A percentile compares a stretch with the other conserved stretches of the same genome.
phyloP scores from a whole-genome alignment of 164 flowering plant species.

The Vitis riparia region DNA sequence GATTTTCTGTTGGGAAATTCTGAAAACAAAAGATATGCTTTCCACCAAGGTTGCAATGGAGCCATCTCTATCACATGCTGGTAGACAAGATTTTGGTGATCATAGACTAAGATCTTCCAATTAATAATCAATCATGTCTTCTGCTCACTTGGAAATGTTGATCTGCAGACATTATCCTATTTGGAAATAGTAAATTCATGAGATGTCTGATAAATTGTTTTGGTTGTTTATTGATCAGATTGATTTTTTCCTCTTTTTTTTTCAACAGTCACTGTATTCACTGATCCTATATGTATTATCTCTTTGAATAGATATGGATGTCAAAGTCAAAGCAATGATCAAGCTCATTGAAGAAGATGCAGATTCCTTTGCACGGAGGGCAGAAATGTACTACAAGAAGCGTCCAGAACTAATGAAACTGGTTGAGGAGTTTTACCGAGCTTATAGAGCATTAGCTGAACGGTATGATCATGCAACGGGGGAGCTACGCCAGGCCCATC shows the following conservation, averaged over 20 bases:
- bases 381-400: slow-evolving; percentile 96
- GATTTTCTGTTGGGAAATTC: too few relatives aligned
- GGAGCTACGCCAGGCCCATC: slow-evolving; percentile 86
- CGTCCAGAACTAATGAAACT: slow-evolving; percentile 93
- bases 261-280: neutral
- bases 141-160: too few relatives aligned
- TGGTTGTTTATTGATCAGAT: too few relatives aligned
- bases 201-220: too few relatives aligned
- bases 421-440: slow-evolving; percentile 91
- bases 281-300: neutral
- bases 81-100: neutral
- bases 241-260: neutral
- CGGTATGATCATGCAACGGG: slow-evolving; percentile 86
- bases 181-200: too few relatives aligned
- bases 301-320: slow-evolving; percentile 74
- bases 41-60: too few relatives aligned
- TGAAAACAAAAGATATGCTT: too few relatives aligned
- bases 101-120: neutral
- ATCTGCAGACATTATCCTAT: too few relatives aligned
- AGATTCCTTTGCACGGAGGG: slow-evolving; percentile 93
- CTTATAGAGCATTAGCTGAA: slow-evolving; percentile 94
- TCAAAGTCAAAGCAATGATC: slow-evolving; percentile 89
- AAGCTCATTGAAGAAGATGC: slow-evolving; percentile 96
- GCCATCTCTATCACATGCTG: neutral
- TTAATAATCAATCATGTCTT: neutral